phyloP scores from a whole-genome alignment of 257 asterid species.

The Solanum gandarillasii region DNA sequence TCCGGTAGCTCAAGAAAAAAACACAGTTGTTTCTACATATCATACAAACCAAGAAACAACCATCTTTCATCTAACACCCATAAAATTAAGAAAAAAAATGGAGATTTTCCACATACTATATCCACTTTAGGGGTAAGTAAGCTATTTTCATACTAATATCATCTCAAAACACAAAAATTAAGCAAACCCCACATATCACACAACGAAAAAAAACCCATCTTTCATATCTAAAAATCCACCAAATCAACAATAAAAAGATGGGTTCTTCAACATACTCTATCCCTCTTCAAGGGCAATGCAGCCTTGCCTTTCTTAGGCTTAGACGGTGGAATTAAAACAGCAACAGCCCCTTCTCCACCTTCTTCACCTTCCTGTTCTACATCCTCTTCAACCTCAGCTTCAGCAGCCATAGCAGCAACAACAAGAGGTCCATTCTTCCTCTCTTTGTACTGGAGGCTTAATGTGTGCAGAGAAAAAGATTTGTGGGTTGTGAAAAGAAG shows the following conservation, averaged over 20 bases:
- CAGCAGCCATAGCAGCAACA: slow-evolving; percentile 32
- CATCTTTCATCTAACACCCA: background rate
- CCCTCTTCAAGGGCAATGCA: slow-evolving; percentile 75
- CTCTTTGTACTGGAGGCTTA: slow-evolving; percentile 9
- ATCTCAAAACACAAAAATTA: background rate
- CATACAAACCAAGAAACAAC: background rate
- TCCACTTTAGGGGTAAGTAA: background rate
- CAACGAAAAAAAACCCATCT: background rate
- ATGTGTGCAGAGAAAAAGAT: slow-evolving; percentile 1
- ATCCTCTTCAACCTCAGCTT: slow-evolving; percentile 40
- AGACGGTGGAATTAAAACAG: slow-evolving; percentile 30
- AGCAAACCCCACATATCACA: background rate
- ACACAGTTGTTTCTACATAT: background rate
- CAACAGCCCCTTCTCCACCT: slow-evolving; percentile 26
- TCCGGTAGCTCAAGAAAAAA: background rate
- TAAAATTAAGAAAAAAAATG: background rate
- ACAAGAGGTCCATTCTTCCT: slow-evolving; percentile 28
- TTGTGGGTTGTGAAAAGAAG: background rate
- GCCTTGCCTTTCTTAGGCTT: slow-evolving; percentile 94
- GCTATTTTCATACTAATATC: background rate
- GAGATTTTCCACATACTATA: background rate
- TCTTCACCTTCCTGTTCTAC: slow-evolving; percentile 24
- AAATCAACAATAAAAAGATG: background rate
- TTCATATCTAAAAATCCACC: background rate
- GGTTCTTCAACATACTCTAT: slow-evolving; percentile 30